Percentiles rank a stretch among this genome's conserved stretches.
These are phyloP conservation scores for Thalia dealbata DNA, from an alignment of 176 grass and related monocot genomes.

Conservation along the genomic window DNA sequence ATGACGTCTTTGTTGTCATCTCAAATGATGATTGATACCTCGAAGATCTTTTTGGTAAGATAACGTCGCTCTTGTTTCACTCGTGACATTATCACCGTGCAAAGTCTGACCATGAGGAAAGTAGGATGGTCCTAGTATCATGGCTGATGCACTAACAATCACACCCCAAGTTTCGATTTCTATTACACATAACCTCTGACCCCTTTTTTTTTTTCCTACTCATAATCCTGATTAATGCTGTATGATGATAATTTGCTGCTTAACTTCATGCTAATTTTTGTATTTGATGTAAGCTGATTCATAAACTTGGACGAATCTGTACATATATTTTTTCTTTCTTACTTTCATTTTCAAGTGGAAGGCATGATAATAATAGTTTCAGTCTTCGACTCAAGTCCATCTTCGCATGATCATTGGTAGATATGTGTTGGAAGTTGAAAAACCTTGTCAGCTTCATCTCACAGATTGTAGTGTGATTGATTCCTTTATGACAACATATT, in stretches of 20 bases:
- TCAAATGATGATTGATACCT: constrained; percentile 52
- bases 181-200: background rate
- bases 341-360: too few relatives aligned
- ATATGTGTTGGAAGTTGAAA: too few relatives aligned
- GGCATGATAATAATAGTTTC: too few relatives aligned
- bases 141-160: background rate
- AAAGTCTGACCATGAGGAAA: background rate
- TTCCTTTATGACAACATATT: too few relatives aligned
- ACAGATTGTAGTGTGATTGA: too few relatives aligned
- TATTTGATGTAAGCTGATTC: background rate
- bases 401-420: too few relatives aligned
- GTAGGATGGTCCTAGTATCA: background rate
- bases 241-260: background rate
- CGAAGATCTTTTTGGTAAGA: background rate
- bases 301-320: background rate
- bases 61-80: background rate
- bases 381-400: too few relatives aligned
- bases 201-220: background rate
- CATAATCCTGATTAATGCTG: background rate
- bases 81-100: background rate
- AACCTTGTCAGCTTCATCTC: too few relatives aligned
- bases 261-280: background rate
- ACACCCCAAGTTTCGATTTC: background rate
- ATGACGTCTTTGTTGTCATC: constrained; percentile 96
- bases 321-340: too few relatives aligned